Evolutionary conservation across 306 rosid genomes (phyloP), one percentile per base, ranked within the genome.

Genomic region (Vicia villosa): DNA sequence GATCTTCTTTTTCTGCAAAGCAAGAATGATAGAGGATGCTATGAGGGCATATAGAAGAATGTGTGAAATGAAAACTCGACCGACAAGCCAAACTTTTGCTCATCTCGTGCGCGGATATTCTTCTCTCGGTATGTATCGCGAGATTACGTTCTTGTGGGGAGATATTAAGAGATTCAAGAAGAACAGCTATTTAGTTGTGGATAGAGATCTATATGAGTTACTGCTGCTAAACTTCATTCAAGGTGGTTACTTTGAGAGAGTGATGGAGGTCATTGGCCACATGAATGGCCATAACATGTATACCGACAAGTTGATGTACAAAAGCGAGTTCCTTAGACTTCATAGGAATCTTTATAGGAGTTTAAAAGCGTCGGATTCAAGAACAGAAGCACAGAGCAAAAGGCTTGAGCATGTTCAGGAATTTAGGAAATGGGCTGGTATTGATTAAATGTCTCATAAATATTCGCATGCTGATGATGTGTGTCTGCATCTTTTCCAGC

Each of bases 201-300:
- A 78, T 70, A 76, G 87, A 72, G 97, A 94, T 81, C 69, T 90
- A 3, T 90, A 57, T 9, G 97, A 94, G 84, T 81, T 75, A 72
- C 77, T 94, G 72, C 70, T 90, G 51, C 73, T 90, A 69, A 74
- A 78, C 75, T 94, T 90, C 69, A 78, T 90, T 75, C 83, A 10
- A 66, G 97, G 97, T 45, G 97, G 97, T 78, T 90, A 90, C 77
- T 94, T 94, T 77, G 98, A 94, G 86, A 88, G 96, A 83, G 90
- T 83, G 74, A 85, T 87, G 97, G 98, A 94, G 85, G 86, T 90
- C 64, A 65, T 73, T 73, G 82, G 78, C 26, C 59, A 81, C 62
- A 90, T 90, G 97, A 84, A 63, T 80, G 76, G 81, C 68, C 69
- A 49, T 70, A 78, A 77, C 49, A 86, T 84, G 85, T 88, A 61